A percentile compares a stretch with the other conserved stretches of the same genome.
Evolutionary conservation across 192 early-diverging fungal genomes (phyloP).

Genomic region (Linnemannia zychae): DNA sequence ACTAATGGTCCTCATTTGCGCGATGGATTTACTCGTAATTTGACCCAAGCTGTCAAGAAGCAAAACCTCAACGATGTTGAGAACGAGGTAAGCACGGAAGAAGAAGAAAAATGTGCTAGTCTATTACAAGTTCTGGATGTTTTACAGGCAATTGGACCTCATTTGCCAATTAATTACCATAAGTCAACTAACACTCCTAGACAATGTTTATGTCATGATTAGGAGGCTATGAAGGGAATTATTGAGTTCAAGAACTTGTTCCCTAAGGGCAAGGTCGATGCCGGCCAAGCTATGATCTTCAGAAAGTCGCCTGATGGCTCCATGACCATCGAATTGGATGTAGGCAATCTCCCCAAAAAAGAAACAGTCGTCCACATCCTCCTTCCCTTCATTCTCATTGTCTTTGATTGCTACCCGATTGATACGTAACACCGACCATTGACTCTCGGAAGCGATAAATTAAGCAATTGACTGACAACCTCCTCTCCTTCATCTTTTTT

Average conservation of each 20-base stretch:
- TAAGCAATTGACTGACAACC: too few species aligned
- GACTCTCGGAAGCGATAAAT: slow-evolving; percentile 4
- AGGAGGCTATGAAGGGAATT: slow-evolving; percentile 65
- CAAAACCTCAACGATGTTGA: slow-evolving; percentile 57
- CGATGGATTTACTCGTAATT: slow-evolving; percentile 65
- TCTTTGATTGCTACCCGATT: neutral
- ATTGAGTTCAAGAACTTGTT: slow-evolving; percentile 66
- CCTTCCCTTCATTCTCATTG: neutral
- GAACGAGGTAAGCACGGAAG: slow-evolving; percentile 49
- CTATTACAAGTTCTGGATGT: too few species aligned
- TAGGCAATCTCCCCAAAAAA: too few species aligned
- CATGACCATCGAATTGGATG: slow-evolving; percentile 60
- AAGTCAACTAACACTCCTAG: too few species aligned
- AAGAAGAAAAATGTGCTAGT: too few species aligned
- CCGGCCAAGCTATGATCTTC: slow-evolving; percentile 62
- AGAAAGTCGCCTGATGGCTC: slow-evolving; percentile 44
- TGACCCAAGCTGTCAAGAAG: slow-evolving; percentile 59
- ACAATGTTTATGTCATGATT: neutral
- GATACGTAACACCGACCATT: neutral
- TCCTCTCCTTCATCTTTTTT: neutral
- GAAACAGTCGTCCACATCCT: too few species aligned
- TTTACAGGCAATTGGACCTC: neutral
- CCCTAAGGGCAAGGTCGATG: slow-evolving; percentile 61
- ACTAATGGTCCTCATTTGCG: slow-evolving; percentile 69
- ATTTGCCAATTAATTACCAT: too few species aligned